Evolutionary conservation across 1,139 yeast species (phyloP), one percentile per base, ranked within the genome.

Genomic region (Lodderomyces orthopsilosis): DNA sequence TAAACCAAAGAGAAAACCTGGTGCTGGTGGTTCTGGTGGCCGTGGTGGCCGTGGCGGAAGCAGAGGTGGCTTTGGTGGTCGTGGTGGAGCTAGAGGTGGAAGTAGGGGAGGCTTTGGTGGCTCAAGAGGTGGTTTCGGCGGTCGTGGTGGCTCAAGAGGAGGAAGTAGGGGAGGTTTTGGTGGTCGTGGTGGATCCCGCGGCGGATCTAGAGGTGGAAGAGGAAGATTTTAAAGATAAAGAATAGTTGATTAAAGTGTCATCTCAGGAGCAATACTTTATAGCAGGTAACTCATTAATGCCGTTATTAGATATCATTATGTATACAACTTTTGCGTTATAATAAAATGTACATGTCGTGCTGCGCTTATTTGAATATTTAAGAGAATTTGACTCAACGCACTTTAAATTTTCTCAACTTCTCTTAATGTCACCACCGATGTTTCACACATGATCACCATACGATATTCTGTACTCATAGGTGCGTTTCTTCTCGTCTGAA

Each of bases 1-100:
- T 55, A 83, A 83, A 62, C 85, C 89, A 52, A 83, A 88, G 67
- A 84, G 74, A 68, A 84, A 85, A 70, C 81, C 83, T 68, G 71
- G 65, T 33, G 70, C 66, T 24, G 74, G 71, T 38, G 72, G 66
- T 23, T 41, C 41, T 13, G 42, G 76, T 6, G 50, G 48, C 37
- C 32, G 32, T 4, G 32, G 32, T 13, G 57, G 62, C 12, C 57
- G 58, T 37, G 68, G 78, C 38, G 75, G 78, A 47, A 74, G 79
- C 41, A 65, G 67, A 36, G 74, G 77, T 40, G 67, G 75, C 38
- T 27, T 27, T 13, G 57, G 63, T 17, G 55, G 55, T 37, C 68
- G 77, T 40, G 75, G 77, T 44, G 74, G 79, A 40, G 26, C 38
- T 2, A 19, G 45, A 32, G 75, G 77, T 40, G 67, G 68, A 17